Conservation (phyloP, 1,284 basidiomycete species). For the Boletus sp. region DNA sequence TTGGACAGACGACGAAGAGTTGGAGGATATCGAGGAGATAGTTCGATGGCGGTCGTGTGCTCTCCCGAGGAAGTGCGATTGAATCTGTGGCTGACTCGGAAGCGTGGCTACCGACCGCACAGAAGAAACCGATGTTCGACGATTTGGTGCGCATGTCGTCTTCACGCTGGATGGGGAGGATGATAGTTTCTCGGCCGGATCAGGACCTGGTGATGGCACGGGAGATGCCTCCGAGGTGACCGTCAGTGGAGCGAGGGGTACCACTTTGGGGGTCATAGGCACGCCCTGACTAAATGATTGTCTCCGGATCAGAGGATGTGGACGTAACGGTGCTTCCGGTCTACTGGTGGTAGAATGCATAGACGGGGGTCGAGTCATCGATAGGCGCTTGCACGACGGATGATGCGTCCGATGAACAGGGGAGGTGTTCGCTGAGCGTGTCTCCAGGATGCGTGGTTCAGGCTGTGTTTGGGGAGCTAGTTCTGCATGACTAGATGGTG, state of each 20-base stretch:
- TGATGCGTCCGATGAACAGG: constrained; percentile 35
- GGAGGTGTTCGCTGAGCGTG: constrained; percentile 42
- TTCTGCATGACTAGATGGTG: constrained; percentile 16
- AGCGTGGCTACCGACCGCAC: constrained; percentile 59
- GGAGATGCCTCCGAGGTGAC: constrained; percentile 51
- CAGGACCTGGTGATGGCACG: constrained; percentile 36
- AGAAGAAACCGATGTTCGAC: constrained; percentile 66
- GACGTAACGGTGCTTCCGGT: constrained; percentile 45
- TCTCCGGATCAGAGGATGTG: constrained; percentile 72
- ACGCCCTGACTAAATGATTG: constrained; percentile 51
- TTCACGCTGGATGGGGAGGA: constrained; percentile 40
- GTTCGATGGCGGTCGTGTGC: constrained; percentile 58
- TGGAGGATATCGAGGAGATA: constrained; percentile 58
- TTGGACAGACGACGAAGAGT: constrained; percentile 52
- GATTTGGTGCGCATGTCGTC: constrained; percentile 33
- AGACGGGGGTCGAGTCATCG: constrained; percentile 59
- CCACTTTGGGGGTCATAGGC: constrained; percentile 41
- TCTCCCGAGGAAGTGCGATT: constrained; percentile 31
- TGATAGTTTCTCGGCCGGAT: constrained; percentile 25
- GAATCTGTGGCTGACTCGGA: constrained; percentile 36
- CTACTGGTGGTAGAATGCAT: constrained; percentile 49
- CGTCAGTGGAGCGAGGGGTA: constrained; percentile 59
- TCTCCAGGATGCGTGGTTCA: constrained; percentile 28
- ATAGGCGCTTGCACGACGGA: constrained; percentile 31
- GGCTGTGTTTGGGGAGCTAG: constrained; percentile 18